Base-by-base conservation (phyloP, 257 asterid genomes). In the Echium plantagineum region DNA sequence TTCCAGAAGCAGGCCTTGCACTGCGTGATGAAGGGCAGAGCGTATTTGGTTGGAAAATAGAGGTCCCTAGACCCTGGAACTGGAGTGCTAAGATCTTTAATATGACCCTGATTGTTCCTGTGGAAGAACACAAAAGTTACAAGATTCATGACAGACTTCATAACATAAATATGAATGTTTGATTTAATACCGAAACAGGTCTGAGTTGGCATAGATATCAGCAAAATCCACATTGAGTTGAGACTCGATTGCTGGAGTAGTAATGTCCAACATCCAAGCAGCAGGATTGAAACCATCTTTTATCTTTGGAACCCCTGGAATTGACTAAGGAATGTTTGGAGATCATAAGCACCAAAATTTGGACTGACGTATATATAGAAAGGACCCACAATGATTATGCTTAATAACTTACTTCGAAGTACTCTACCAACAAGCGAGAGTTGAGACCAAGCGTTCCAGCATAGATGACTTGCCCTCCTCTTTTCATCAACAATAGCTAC, bases 221-320 rank as follows among this genome's bases (percentile, higher is more conserved):
- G 94, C 86, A 73, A 88, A 88, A 62, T 88, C 94, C 20, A 81
- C 78, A 21, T 68, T 83, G 10, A 83, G 81, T 73, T 83, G 91
- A 51, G 77, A 59, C 66, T 88, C 96, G 61, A 59, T 77, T 6
- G 94, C 69, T 21, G 80, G 22, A 5, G 94, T 73, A 61, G 66
- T 88, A 59, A 88, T 78, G 4, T 88, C 96, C 75, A 88, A 67
- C 96, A 88, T 83, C 96, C 96, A 88, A 5, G 96, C 85, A 47
- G 96, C 96, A 46, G 96, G 96, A 81, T 88, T 88, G 58, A 74
- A 74, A 18, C 94, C 84, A 42, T 81, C 94, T 60, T 70, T 81
- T 56, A 81, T 88, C 66, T 78, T 83, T 31, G 86, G 54, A 66
- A 88, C 96, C n/a, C 94, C 90, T 5, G 71, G 75, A 69, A 88